phyloP scores from a whole-genome alignment of 768 basidiomycete species.

The Rhizopogon roseolus region DNA sequence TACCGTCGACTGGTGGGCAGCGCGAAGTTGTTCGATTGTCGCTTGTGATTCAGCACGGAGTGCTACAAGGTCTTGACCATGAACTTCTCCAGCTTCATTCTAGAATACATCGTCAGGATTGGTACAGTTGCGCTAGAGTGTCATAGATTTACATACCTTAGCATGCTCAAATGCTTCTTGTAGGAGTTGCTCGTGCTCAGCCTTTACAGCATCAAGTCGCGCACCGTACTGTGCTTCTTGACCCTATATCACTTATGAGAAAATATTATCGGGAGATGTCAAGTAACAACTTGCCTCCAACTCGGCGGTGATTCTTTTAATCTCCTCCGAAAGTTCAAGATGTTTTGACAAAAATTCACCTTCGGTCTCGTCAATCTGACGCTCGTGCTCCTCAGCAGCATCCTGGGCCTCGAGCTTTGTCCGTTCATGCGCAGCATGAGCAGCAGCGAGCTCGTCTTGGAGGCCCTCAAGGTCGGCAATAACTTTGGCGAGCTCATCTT shows the following conservation, averaged over 20 bases:
- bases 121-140: neutral
- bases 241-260: conserved; percentile 33
- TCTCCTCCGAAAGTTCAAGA: conserved; percentile 48
- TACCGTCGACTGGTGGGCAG: conserved; percentile 54
- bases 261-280: neutral
- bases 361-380: conserved; percentile 49
- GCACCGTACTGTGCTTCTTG: conserved; percentile 66
- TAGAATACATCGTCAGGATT: conserved; percentile 18
- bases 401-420: conserved; percentile 39
- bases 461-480: conserved; percentile 41
- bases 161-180: conserved; percentile 73
- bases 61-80: conserved; percentile 64
- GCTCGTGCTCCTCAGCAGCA: conserved; percentile 42
- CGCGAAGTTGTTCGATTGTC: conserved; percentile 65
- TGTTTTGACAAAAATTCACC: conserved; percentile 43
- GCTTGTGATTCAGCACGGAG: conserved; percentile 63
- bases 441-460: conserved; percentile 41
- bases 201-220: conserved; percentile 62
- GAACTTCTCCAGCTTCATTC: conserved; percentile 67
- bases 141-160: conserved; percentile 46
- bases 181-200: conserved; percentile 56
- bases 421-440: conserved; percentile 44
- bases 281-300: conserved; percentile 50
- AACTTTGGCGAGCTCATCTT: conserved; percentile 40
- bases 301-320: conserved; percentile 52